Percentiles rank a stretch among this genome's conserved stretches.
Conservation (phyloP, 2,329 filamentous ascomycete species). For the Xylariaceae sp. region DNA sequence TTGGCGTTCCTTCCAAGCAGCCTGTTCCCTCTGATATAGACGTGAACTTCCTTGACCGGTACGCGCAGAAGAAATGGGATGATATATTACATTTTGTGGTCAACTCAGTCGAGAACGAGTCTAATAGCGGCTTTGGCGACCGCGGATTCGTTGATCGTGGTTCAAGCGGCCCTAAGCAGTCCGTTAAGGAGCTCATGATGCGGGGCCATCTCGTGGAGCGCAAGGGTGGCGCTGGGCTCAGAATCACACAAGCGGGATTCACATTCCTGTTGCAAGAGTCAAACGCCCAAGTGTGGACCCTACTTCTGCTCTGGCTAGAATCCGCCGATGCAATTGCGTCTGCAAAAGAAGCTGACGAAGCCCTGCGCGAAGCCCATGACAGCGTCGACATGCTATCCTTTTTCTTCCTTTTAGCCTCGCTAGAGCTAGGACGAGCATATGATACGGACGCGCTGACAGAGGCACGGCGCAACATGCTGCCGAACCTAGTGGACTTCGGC, state of each 20-base stretch:
- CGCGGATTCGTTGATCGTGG: too few species aligned
- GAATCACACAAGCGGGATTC: conserved; percentile 92
- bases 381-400: conserved; percentile 95
- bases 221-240: conserved; percentile 57
- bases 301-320: conserved; percentile 91
- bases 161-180: conserved; percentile 68
- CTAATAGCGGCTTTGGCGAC: conserved; percentile 48
- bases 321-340: conserved; percentile 68
- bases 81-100: conserved; percentile 96
- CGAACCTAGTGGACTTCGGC: conserved; percentile 88
- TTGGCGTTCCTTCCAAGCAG: conserved; percentile 81
- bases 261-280: conserved; percentile 93
- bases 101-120: conserved; percentile 73
- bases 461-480: conserved; percentile 86
- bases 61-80: conserved; percentile 91
- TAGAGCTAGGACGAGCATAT: conserved; percentile 91
- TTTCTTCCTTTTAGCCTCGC: conserved; percentile 90
- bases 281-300: conserved; percentile 96
- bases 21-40: conserved; percentile 69
- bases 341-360: conserved; percentile 43
- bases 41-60: conserved; percentile 78
- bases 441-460: conserved; percentile 83
- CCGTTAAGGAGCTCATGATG: conserved; percentile 84
- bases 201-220: conserved; percentile 80
- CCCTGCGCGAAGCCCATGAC: conserved; percentile 70